Evolutionary conservation across 1,139 yeast species (phyloP).

Genomic region (Pichia sp.): DNA sequence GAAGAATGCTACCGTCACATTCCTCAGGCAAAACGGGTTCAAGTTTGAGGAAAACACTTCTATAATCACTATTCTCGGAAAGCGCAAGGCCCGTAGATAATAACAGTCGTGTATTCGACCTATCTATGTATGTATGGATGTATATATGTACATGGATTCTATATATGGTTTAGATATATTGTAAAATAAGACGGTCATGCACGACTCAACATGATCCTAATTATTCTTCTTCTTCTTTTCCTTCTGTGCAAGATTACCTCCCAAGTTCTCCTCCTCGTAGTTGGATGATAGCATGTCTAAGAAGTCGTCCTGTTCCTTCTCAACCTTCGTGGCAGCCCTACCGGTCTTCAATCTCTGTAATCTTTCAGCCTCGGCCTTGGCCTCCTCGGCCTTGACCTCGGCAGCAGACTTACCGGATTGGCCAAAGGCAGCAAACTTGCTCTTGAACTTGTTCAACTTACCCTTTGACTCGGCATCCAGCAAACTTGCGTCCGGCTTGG

Average conservation of each 20-base stretch:
- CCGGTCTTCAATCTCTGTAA: slow-evolving; percentile 28
- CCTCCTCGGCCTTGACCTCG: slow-evolving; percentile 26
- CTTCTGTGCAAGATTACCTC: slow-evolving; percentile 32
- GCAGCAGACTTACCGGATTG: slow-evolving; percentile 31
- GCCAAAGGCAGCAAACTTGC: slow-evolving; percentile 60
- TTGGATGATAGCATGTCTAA: slow-evolving; percentile 30
- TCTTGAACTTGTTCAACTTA: slow-evolving; percentile 77
- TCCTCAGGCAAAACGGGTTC: slow-evolving; percentile 35
- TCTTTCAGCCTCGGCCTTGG: slow-evolving; percentile 27
- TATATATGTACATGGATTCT: background rate
- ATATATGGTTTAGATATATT: background rate
- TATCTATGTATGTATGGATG: slow-evolving; percentile 1
- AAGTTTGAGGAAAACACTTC: slow-evolving; percentile 44
- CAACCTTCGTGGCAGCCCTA: slow-evolving; percentile 22
- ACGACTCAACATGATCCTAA: background rate
- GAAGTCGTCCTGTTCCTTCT: slow-evolving; percentile 29
- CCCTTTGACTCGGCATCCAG: slow-evolving; percentile 83
- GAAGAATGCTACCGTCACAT: slow-evolving; percentile 36
- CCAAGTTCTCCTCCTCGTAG: slow-evolving; percentile 32
- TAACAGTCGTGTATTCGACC: background rate
- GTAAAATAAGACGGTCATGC: background rate
- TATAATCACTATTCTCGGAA: slow-evolving; percentile 43
- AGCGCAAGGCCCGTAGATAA: slow-evolving; percentile 12
- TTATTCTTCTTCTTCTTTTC: slow-evolving; percentile 26
- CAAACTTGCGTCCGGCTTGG: slow-evolving; percentile 69